Evolutionary conservation across 345 rosid species (phyloP).

Genomic region (Citrus sinensis): DVS_A1.0 CM039164.1:131001-131500

Average conservation of each 20-base stretch:
- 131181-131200: slow-evolving; percentile 87
- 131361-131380: slow-evolving; percentile 54
- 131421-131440: slow-evolving; percentile 92
- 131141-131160: slow-evolving; percentile 92
- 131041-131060: slow-evolving; percentile 93
- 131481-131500: no score
- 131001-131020: slow-evolving; percentile 80
- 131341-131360: no score
- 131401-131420: slow-evolving; percentile 95
- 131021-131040: slow-evolving; percentile 73
- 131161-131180: slow-evolving; percentile 98
- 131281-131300: background rate
- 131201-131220: slow-evolving; percentile 96
- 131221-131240: slow-evolving; percentile 90
- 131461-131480: slow-evolving; percentile 9
- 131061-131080: slow-evolving; percentile 93
- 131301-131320: background rate
- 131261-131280: background rate
- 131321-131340: no score
- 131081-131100: slow-evolving; percentile 90
- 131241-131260: slow-evolving; percentile 89
- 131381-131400: slow-evolving; percentile 92
- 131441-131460: slow-evolving; percentile 83
- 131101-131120: slow-evolving; percentile 85
- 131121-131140: slow-evolving; percentile 81